These are phyloP conservation scores for Coccomyxa subellipsoidea DNA, from an alignment of 163 green algal genomes.

Conservation along the genomic window DNA sequence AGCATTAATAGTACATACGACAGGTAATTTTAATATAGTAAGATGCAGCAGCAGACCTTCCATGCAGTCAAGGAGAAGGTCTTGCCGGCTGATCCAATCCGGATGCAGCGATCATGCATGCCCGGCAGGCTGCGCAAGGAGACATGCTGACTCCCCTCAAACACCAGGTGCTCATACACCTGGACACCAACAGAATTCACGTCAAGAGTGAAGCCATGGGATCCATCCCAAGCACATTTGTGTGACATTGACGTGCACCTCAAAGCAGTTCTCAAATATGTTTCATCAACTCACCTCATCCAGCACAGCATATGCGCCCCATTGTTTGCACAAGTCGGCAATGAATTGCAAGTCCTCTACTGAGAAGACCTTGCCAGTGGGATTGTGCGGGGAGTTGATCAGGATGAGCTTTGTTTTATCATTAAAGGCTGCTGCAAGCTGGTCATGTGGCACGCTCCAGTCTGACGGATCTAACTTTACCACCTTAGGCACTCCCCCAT, in stretches of 20 bases:
- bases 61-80: constrained; percentile 85
- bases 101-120: constrained; percentile 64
- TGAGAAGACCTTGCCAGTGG: constrained; percentile 63
- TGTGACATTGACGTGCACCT: too few species aligned
- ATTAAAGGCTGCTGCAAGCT: constrained; percentile 61
- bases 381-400: constrained; percentile 86
- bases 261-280: too few species aligned
- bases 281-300: constrained; percentile 53
- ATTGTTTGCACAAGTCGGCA: constrained; percentile 51
- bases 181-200: neutral
- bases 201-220: too few species aligned
- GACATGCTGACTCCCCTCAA: constrained; percentile 54
- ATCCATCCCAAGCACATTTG: too few species aligned
- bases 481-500: constrained; percentile 46
- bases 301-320: constrained; percentile 61
- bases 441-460: constrained; percentile 27
- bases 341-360: constrained; percentile 65
- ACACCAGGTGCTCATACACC: constrained; percentile 83
- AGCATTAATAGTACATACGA: too few species aligned
- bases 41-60: constrained; percentile 62
- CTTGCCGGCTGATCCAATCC: constrained; percentile 80
- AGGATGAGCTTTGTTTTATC: constrained; percentile 66
- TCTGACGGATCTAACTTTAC: constrained; percentile 61
- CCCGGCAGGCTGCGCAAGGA: constrained; percentile 56
- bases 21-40: too few species aligned